Evolutionary conservation across 2,329 filamentous ascomycete genomes (phyloP).

Genomic region (Fusarium keratoplasticum): DNA sequence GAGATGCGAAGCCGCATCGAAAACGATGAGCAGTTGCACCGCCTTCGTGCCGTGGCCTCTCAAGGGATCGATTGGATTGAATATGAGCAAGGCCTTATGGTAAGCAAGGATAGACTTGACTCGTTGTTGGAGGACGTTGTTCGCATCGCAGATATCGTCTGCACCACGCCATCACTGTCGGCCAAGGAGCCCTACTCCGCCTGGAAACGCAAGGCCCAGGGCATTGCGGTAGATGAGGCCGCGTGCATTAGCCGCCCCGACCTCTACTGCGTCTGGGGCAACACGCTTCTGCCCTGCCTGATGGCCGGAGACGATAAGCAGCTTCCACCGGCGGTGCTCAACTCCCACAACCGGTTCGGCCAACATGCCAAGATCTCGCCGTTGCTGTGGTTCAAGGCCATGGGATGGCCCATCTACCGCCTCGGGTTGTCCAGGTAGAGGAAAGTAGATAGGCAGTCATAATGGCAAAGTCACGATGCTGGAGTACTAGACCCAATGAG

Average conservation of each 20-base stretch:
- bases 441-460: not conserved
- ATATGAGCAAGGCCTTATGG: not conserved
- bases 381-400: not conserved
- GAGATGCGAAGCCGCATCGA: not conserved
- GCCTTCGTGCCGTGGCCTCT: not conserved
- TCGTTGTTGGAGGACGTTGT: not conserved
- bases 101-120: not conserved
- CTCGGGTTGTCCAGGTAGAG: not conserved
- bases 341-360: not conserved
- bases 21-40: not conserved
- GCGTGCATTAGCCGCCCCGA: conserved; percentile 36
- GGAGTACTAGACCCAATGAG: not conserved
- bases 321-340: conserved; percentile 19
- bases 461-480: too few species aligned
- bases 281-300: conserved; percentile 31
- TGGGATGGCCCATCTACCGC: not conserved
- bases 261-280: conserved; percentile 35
- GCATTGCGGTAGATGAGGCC: conserved; percentile 35
- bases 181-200: not conserved
- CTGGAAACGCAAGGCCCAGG: not conserved
- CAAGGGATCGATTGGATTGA: not conserved
- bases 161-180: not conserved
- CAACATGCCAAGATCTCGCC: not conserved
- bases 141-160: not conserved
- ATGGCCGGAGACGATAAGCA: conserved; percentile 30